phyloP scores from a whole-genome alignment of 2,329 filamentous ascomycete genomes.

The Thielaviopsis populi region DNA sequence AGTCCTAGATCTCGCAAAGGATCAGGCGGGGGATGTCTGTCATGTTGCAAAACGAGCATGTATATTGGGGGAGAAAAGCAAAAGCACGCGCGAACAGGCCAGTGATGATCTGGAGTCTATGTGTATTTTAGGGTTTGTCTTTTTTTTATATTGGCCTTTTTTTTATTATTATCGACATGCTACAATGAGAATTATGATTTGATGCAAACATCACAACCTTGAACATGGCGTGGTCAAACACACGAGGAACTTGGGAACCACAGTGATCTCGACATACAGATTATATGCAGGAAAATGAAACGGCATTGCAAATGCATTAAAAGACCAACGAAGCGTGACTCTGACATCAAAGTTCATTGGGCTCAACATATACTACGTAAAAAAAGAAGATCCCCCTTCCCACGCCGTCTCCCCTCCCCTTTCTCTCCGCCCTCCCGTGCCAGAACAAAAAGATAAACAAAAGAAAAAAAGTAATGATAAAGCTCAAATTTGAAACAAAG shows the following conservation, averaged over 20 bases:
- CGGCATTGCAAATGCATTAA: neutral
- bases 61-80: neutral
- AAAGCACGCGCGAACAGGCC: neutral
- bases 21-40: neutral
- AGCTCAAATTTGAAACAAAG: conserved; percentile 7
- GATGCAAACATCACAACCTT: neutral
- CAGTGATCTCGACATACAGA: no score
- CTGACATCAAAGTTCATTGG: neutral
- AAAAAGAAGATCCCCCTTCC: neutral
- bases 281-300: neutral
- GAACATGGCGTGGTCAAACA: neutral
- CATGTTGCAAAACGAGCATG: neutral
- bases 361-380: neutral
- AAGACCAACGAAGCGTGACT: neutral
- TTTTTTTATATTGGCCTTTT: conserved; percentile 10
- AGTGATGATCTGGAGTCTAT: conserved; percentile 7
- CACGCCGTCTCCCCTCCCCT: neutral
- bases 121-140: conserved; percentile 5
- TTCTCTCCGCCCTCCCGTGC: neutral
- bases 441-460: neutral
- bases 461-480: conserved; percentile 5
- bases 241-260: neutral
- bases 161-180: neutral
- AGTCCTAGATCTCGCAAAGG: conserved; percentile 3
- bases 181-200: conserved; percentile 1